A percentile compares a stretch with the other conserved stretches of the same genome.
Evolutionary conservation across 2,329 filamentous ascomycete species (phyloP).

Genomic region (Fusarium duplospermum): DNA sequence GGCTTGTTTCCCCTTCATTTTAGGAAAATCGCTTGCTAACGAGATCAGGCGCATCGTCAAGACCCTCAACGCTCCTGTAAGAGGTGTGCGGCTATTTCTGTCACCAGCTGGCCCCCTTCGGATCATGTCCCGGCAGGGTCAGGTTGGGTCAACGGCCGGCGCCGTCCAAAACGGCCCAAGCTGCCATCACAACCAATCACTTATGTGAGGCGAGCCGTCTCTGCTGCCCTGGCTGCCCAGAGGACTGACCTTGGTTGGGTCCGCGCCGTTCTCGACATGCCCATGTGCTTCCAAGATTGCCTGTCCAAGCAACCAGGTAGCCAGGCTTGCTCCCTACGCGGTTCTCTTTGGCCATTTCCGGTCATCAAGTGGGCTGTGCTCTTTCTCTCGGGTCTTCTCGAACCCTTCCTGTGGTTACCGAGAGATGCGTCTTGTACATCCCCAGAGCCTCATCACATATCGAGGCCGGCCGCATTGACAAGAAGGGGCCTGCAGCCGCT

Average conservation of each 20-base stretch:
- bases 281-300: constrained; percentile 34
- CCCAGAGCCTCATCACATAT: constrained; percentile 40
- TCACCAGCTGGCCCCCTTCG: constrained; percentile 29
- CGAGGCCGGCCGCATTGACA: constrained; percentile 29
- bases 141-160: constrained; percentile 41
- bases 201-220: constrained; percentile 40
- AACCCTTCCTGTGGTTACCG: constrained; percentile 35
- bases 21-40: background rate
- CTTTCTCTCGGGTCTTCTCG: constrained; percentile 35
- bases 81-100: constrained; percentile 25
- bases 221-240: constrained; percentile 29
- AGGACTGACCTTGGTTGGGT: constrained; percentile 32
- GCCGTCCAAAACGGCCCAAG: constrained; percentile 44
- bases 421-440: constrained; percentile 30
- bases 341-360: constrained; percentile 36
- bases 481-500: constrained; percentile 22
- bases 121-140: constrained; percentile 41
- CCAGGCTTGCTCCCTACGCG: constrained; percentile 32
- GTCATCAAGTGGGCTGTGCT: constrained; percentile 36
- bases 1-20: background rate
- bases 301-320: constrained; percentile 36
- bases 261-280: constrained; percentile 25
- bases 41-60: constrained; percentile 6
- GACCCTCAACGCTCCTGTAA: constrained; percentile 8
- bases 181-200: constrained; percentile 41